Evolutionary conservation across 495 filamentous ascomycete genomes (phyloP), one percentile per base, ranked within the genome.

Genomic region (Geopyxis carbonaria): DNA sequence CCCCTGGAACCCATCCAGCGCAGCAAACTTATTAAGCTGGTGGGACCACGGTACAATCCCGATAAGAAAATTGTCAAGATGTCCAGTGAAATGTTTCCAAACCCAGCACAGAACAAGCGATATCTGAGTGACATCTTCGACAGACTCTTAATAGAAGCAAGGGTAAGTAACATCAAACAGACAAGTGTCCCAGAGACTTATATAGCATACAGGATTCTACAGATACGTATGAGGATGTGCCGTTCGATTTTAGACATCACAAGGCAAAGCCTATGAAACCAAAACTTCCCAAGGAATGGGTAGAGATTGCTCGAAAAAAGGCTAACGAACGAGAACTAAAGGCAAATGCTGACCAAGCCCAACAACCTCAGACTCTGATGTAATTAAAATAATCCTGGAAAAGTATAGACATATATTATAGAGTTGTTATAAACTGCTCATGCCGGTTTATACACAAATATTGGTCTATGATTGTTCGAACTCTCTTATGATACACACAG

Each of bases 51-150:
- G 45, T 95, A 85, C 68, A 89, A 99, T 62, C 87, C 85, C 2
- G 66, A 76, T 38, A 89, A 69, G 41, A 76, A 83, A 45, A 67
- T 83, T 47, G 69, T 92, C 32, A 80, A 78, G 60, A 93, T 99
- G 71, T 81, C 78, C 50, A 82, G 80, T 61, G 89, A 95, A 60
- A 74, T 76, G 57, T 93, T 82, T 53, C 68, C 76, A 55, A 76
- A 80, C 24, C 75, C 77, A 47, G 84, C 84, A 9, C 87, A 94
- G 63, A 99, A 99, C 63, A 99, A 95, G 64, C 75, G 85, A 5
- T 93, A 86, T 51, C 68, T 99, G 22, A 77, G 73, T 28, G 83
- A 93, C 45, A 34, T 78, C 22, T 69, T 99, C 39, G 64, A 76
- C 22, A 69, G 63, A 14, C 61, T 99, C 48, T 61, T 99, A 25